phyloP scores from a whole-genome alignment of 2,329 filamentous ascomycete genomes.

The Cercospora sp. region DNA sequence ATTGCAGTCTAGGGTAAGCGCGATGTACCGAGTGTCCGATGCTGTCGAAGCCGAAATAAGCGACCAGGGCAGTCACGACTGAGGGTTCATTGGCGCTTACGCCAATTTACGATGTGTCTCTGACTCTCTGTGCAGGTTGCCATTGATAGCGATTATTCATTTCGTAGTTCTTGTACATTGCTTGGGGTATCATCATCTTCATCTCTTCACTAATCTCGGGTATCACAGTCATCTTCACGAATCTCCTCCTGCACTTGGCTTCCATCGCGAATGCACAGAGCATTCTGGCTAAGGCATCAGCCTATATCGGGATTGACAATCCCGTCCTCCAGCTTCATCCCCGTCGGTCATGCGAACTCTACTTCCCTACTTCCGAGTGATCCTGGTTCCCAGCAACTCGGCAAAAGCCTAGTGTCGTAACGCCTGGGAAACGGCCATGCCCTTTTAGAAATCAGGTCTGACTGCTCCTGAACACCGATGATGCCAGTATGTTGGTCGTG shows the following conservation, averaged over 20 bases:
- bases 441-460: background rate
- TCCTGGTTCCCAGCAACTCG: background rate
- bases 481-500: background rate
- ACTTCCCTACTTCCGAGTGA: background rate
- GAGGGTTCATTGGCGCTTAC: background rate
- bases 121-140: background rate
- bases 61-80: background rate
- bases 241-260: background rate
- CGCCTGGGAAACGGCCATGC: background rate
- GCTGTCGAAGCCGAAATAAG: background rate
- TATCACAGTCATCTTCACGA: background rate
- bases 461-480: background rate
- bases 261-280: background rate
- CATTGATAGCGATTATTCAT: background rate
- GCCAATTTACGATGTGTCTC: background rate
- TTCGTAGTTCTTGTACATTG: background rate
- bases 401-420: background rate
- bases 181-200: background rate
- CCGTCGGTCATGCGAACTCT: background rate
- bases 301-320: background rate
- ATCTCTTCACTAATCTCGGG: background rate
- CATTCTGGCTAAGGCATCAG: background rate
- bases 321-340: background rate
- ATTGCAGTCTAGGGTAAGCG: background rate
- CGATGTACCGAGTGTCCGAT: background rate